These are phyloP conservation scores for Chalciporus chontae DNA, from an alignment of 768 basidiomycete species.

Conservation along the genomic window DNA sequence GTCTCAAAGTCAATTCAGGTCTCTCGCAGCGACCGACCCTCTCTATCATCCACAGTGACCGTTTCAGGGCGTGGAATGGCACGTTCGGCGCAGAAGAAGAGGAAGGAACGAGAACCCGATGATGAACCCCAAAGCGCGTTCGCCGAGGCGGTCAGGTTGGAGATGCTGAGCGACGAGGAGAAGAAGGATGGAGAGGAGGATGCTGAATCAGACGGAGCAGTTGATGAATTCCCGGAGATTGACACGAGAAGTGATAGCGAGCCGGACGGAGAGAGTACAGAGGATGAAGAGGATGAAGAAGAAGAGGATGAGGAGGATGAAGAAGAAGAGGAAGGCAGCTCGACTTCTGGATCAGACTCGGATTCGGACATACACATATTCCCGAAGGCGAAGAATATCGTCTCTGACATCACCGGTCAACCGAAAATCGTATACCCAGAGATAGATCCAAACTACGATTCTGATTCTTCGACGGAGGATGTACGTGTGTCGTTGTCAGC, in stretches of 20 bases:
- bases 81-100: conserved; percentile 45
- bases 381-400: conserved; percentile 63
- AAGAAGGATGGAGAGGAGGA: conserved; percentile 29
- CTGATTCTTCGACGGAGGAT: conserved; percentile 89
- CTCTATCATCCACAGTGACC: conserved; percentile 26
- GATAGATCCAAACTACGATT: conserved; percentile 88
- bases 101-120: conserved; percentile 51
- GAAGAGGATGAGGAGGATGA: conserved; percentile 33
- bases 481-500: conserved; percentile 41
- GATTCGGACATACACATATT: conserved; percentile 51
- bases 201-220: conserved; percentile 48
- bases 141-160: conserved; percentile 46
- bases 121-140: conserved; percentile 32
- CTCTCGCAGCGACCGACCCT: not conserved
- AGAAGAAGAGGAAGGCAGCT: conserved; percentile 38
- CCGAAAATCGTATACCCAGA: conserved; percentile 81
- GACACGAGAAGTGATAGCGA: conserved; percentile 45
- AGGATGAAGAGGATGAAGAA: conserved; percentile 32
- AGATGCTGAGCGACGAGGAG: conserved; percentile 78
- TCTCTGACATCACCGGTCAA: conserved; percentile 81
- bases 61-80: conserved; percentile 31
- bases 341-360: conserved; percentile 28
- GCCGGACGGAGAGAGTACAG: conserved; percentile 27
- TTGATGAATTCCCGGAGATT: conserved; percentile 75
- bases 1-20: not conserved